These are phyloP conservation scores for Spinellus fusiger DNA, from an alignment of 192 early-diverging fungal genomes.

Conservation along the genomic window DNA sequence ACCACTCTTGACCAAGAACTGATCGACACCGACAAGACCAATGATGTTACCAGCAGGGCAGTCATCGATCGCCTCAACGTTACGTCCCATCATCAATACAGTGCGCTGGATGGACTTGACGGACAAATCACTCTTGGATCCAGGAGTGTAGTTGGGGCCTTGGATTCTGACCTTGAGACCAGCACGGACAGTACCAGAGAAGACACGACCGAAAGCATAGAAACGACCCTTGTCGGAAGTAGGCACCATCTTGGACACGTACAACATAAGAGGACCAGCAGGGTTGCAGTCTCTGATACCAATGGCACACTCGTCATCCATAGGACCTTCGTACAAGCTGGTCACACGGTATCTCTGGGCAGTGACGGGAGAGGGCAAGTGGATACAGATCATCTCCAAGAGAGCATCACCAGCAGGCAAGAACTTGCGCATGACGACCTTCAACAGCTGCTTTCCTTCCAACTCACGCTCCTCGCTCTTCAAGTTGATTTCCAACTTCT, in stretches of 20 bases:
- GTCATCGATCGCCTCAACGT: conserved; percentile 95
- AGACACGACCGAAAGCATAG: conserved; percentile 98
- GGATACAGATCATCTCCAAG: conserved; percentile 98
- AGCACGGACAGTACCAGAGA: conserved; percentile 91
- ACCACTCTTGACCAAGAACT: conserved; percentile 98
- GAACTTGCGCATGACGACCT: conserved; percentile 97
- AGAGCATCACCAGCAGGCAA: conserved; percentile 95
- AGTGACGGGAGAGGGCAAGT: conserved; percentile 90
- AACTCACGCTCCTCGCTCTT: conserved; percentile 85
- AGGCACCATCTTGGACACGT: conserved; percentile 99
- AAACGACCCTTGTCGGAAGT: conserved; percentile 98
- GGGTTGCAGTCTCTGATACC: conserved; percentile 87
- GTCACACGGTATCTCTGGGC: conserved; percentile 90
- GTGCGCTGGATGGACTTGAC: conserved; percentile 96
- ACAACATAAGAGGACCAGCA: conserved; percentile 94
- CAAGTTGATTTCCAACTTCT: conserved; percentile 80
- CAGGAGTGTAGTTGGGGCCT: conserved; percentile 87
- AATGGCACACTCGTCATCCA: conserved; percentile 88
- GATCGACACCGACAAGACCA: conserved; percentile 97
- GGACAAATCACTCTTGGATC: conserved; percentile 87
- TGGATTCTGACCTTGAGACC: conserved; percentile 99
- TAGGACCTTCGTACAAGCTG: conserved; percentile 92
- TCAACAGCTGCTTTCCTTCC: conserved; percentile 88
- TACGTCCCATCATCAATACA: conserved; percentile 98
- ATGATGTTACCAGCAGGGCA: conserved; percentile 98